Evolutionary conservation across 1,139 yeast species (phyloP), one percentile per base, ranked within the genome.

Genomic region (Pichia sp.): DNA sequence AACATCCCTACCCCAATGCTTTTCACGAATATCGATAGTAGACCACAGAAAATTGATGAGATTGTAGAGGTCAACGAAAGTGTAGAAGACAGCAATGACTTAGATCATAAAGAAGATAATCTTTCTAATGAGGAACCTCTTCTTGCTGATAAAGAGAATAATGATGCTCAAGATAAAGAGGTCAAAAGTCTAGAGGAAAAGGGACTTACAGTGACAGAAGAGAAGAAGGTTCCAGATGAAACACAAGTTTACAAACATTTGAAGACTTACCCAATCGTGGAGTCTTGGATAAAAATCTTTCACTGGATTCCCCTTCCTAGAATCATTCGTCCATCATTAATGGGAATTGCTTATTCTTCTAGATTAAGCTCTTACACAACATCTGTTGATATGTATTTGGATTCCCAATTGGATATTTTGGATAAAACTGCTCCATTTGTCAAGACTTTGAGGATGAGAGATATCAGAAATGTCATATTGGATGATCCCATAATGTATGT

Each of bases 391-490:
- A 26, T 43, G 9, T 59, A 68, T 50, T 67, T 72, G 3, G 75
- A 76, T 55, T 53, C 57, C 7, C 58, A 66, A 13, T 70, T 79
- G 55, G 59, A 55, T 39, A 65, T 64, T 47, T 61, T 78, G 36
- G 83, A 79, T 56, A 57, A 60, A 44, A 50, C 61, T 42, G 58
- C 70, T 4, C 75, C 83, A 0, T 58, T 64, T 41, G 67, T 73
- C 51, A 74, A 73, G 58, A 70, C 74, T 0, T 58, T 72, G 41
- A 73, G 74, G 56, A 66, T 69, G 55, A 63, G 68, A 40, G 75
- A 75, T 55, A 60, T 76, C 28, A 71, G 75, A 41, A 68, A 72
- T 48, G 75, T 80, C 1, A 68, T 78, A 48, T 53, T 54, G n/a
- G 53, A 52, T 39, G 44, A 50, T 28, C 55, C 58, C n/a, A 37